Conservation (phyloP, 2,329 filamentous ascomycete species). For the Aspergillus proliferans region DNA sequence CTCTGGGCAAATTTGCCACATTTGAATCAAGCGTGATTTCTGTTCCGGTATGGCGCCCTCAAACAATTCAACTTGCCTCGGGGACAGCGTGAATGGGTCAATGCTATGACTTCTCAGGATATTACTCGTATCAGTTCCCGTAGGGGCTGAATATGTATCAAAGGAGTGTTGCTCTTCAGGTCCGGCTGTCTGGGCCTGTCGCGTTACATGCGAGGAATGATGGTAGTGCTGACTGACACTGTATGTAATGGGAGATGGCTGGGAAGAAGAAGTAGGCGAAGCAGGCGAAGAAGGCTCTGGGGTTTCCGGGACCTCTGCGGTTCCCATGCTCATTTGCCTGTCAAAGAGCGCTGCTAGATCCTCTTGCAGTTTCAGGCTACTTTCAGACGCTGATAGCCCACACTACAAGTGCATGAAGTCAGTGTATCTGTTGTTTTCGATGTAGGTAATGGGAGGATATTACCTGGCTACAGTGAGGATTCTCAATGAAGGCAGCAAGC, state of each 20-base stretch:
- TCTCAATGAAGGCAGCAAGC: slow-evolving; percentile 32
- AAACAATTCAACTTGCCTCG: slow-evolving; percentile 73
- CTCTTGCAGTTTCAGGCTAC: slow-evolving; percentile 63
- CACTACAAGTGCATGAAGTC: slow-evolving; percentile 26
- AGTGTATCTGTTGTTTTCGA: slow-evolving; percentile 5
- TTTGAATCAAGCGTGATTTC: slow-evolving; percentile 67
- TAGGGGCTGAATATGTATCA: slow-evolving; percentile 32
- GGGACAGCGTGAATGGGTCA: slow-evolving; percentile 61
- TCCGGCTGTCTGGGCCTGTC: slow-evolving; percentile 22
- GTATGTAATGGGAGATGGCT: slow-evolving; percentile 56
- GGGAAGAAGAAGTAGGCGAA: slow-evolving; percentile 4
- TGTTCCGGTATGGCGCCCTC: slow-evolving; percentile 66
- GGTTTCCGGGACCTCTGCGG: slow-evolving; percentile 28
- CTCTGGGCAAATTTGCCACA: slow-evolving; percentile 72
- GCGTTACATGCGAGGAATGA: slow-evolving; percentile 63
- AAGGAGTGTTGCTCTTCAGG: slow-evolving; percentile 1
- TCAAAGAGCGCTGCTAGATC: slow-evolving; percentile 77
- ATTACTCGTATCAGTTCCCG: slow-evolving; percentile 41
- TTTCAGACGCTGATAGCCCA: slow-evolving; percentile 36
- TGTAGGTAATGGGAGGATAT: slow-evolving; percentile 6
- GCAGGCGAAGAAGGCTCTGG: slow-evolving; percentile 18
- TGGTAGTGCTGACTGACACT: slow-evolving; percentile 77
- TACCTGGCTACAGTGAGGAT: slow-evolving; percentile 38
- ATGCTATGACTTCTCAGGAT: slow-evolving; percentile 63
- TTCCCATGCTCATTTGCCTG: slow-evolving; percentile 61